A percentile compares a stretch with the other conserved stretches of the same genome.
Conservation (phyloP, 345 rosid species). For the Pelargonium nanum region DNA sequence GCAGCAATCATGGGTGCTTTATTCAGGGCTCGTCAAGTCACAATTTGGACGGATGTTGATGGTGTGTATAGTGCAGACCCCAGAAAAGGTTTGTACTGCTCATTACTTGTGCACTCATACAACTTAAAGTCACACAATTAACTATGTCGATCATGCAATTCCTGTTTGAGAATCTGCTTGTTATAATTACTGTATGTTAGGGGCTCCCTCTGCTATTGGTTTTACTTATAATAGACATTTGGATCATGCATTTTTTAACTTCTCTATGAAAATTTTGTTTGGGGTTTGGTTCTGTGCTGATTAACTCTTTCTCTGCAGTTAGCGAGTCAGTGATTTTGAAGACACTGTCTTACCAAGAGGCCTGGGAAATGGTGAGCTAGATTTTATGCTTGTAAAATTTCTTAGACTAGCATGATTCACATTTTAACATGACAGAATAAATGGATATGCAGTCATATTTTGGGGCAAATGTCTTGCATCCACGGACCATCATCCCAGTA, state of each 20-base stretch:
- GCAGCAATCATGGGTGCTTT: constrained; percentile 96
- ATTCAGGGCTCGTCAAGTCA: constrained; percentile 68
- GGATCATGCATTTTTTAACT: not conserved
- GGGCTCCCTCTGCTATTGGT: too few relatives aligned
- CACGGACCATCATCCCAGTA: constrained; percentile 96
- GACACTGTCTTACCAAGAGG: constrained; percentile 93
- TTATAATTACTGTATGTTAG: too few relatives aligned
- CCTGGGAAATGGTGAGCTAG: constrained; percentile 94
- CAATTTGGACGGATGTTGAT: constrained; percentile 98
- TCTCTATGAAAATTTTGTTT: not conserved
- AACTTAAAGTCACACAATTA: not conserved
- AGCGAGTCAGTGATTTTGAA: constrained; percentile 86
- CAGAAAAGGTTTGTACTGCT: constrained; percentile 58
- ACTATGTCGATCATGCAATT: not conserved
- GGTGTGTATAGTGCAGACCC: constrained; percentile 99
- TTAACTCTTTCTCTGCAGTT: constrained; percentile 41
- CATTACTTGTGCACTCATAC: not conserved
- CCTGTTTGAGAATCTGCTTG: not conserved
- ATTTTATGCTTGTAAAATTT: constrained; percentile 10
- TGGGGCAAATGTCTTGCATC: constrained; percentile 98
- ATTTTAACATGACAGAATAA: constrained; percentile 16
- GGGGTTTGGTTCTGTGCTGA: not conserved
- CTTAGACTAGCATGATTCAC: constrained; percentile 7
- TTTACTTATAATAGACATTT: not conserved
- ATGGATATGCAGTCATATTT: constrained; percentile 77